Conservation (phyloP, 257 asterid species). For the Dorcoceras hygrometricum region DNA sequence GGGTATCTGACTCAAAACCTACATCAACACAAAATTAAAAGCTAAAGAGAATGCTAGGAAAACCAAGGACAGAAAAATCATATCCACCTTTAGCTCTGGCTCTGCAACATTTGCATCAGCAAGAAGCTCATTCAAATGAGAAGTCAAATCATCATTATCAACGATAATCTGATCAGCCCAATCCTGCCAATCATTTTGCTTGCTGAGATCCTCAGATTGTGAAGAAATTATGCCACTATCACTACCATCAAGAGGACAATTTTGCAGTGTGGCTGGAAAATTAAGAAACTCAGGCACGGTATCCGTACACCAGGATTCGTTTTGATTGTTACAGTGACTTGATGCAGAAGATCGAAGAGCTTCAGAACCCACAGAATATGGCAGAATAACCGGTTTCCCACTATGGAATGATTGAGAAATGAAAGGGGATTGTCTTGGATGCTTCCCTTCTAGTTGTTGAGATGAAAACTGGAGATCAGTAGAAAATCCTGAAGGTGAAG, state of each 20-base stretch:
- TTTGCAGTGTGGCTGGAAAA: slow-evolving; percentile 23
- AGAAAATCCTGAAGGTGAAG: slow-evolving; percentile 60
- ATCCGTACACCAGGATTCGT: slow-evolving; percentile 57
- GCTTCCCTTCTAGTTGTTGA: slow-evolving; percentile 38
- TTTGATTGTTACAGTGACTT: slow-evolving; percentile 41
- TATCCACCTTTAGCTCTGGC: slow-evolving; percentile 38
- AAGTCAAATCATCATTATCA: slow-evolving; percentile 50
- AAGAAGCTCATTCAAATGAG: slow-evolving; percentile 59
- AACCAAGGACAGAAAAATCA: background rate
- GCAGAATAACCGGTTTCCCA: slow-evolving; percentile 40
- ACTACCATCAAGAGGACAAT: background rate
- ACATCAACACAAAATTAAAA: too few relatives aligned
- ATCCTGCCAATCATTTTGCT: slow-evolving; percentile 58
- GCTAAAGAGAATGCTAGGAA: background rate
- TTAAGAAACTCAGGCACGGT: slow-evolving; percentile 54
- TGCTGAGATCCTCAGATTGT: slow-evolving; percentile 32
- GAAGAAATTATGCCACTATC: background rate
- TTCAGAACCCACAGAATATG: slow-evolving; percentile 38
- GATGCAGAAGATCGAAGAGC: slow-evolving; percentile 52
- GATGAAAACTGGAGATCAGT: slow-evolving; percentile 60
- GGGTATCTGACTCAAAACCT: too few relatives aligned
- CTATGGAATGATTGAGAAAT: slow-evolving; percentile 49
- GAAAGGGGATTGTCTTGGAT: slow-evolving; percentile 42
- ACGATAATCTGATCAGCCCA: slow-evolving; percentile 70
- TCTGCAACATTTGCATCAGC: slow-evolving; percentile 46